Base-by-base conservation (phyloP, 2,329 filamentous ascomycete species). In the Davidsoniella neocaledoniae region DNA sequence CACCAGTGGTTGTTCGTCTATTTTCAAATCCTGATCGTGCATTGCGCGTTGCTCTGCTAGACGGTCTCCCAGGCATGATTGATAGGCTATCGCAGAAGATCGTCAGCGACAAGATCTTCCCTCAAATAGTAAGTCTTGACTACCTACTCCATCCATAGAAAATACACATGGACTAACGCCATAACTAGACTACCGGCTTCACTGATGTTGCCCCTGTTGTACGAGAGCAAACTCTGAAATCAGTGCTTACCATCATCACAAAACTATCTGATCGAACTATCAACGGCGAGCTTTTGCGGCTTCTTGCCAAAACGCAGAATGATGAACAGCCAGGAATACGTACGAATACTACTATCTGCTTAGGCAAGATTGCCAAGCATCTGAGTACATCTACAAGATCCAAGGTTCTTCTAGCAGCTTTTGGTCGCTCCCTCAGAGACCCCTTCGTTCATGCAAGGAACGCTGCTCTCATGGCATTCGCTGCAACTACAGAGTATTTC, bases 311-410 rank as follows among this genome's bases (percentile, higher is more conserved):
- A 63, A 95, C 90, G 1, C 87, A 91, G 43, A 98, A 96, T 58
- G 91, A 98, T 55, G 91, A 96, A 58, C 90, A 98, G 60, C 87
- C 91, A 1, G 91, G 91, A 0, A 98, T 98, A 56, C 78, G 91
- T 54, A 98, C 91, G 7, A 98, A 98, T 62, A 98, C 91, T 0
- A 98, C 91, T 1, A 98, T 98, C 50, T 96, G 90, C 61, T 68
- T 98, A 0, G 91, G 91, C 19, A 96, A 95, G 60, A 95, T 98
- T 57, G 88, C 91, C 12, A 88, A 86, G 58, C 83, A 94, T 58
- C 70, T 98, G 1, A 86, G 86, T 1, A 70, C 75, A 1, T 72
- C 84, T 56, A 86, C 84, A 3, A 75, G 91, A 54, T 74, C 83
- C 44, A 98, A 96, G 63, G 90, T 98, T 0, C 75, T 98, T 23